A percentile compares a stretch with the other conserved stretches of the same genome.
These are phyloP conservation scores for Chrysosporium keratinophilum DNA, from an alignment of 2,329 filamentous ascomycete species.

Conservation along the genomic window DNA sequence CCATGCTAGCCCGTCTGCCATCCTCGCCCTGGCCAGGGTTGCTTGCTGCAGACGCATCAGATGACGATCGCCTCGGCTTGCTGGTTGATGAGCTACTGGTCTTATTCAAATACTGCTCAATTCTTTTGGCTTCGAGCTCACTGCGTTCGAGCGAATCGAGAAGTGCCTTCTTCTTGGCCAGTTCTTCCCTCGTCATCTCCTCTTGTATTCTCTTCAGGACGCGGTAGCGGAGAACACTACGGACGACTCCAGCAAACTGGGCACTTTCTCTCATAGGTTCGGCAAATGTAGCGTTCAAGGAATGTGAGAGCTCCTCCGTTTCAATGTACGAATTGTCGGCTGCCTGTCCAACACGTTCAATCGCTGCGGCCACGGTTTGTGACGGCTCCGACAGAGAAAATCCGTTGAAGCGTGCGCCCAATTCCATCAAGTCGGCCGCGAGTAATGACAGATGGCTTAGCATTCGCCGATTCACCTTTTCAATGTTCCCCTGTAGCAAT, in stretches of 20 bases:
- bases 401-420: slow-evolving; percentile 92
- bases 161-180: slow-evolving; percentile 72
- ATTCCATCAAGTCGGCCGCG: slow-evolving; percentile 77
- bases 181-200: slow-evolving; percentile 90
- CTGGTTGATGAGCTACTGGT: slow-evolving; percentile 46
- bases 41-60: slow-evolving; percentile 42
- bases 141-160: slow-evolving; percentile 87
- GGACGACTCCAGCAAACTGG: slow-evolving; percentile 90
- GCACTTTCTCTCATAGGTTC: slow-evolving; percentile 97
- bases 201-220: slow-evolving; percentile 92
- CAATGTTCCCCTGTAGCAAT: slow-evolving; percentile 82
- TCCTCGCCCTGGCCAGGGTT: slow-evolving; percentile 33
- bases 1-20: slow-evolving; percentile 48
- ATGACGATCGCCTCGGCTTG: slow-evolving; percentile 57
- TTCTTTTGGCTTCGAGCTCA: slow-evolving; percentile 81
- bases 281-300: slow-evolving; percentile 84
- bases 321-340: slow-evolving; percentile 93
- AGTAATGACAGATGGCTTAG: slow-evolving; percentile 74
- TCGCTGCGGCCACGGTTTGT: slow-evolving; percentile 76
- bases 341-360: slow-evolving; percentile 88
- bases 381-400: slow-evolving; percentile 93
- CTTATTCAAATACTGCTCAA: slow-evolving; percentile 76
- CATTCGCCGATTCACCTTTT: slow-evolving; percentile 88
- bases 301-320: slow-evolving; percentile 78
- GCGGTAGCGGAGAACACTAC: slow-evolving; percentile 76